These are phyloP conservation scores for Fusarium veterinarium DNA, from an alignment of 2,329 filamentous ascomycete genomes.

Conservation along the genomic window DNA sequence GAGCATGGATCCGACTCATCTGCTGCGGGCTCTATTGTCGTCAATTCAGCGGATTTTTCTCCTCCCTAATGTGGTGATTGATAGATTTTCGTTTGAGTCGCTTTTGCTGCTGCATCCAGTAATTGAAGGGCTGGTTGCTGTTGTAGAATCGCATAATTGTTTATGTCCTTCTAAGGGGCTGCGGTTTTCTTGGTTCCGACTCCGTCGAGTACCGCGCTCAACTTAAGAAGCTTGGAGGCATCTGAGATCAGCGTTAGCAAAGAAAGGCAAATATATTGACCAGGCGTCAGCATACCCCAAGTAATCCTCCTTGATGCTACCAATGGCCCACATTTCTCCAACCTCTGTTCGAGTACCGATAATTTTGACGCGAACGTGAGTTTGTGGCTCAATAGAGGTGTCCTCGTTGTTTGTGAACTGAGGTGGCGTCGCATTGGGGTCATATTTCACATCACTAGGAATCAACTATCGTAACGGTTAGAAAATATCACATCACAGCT, in stretches of 20 bases:
- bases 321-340: slow-evolving; percentile 95
- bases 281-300: slow-evolving; percentile 63
- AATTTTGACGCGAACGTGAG: slow-evolving; percentile 92
- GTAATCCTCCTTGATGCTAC: slow-evolving; percentile 91
- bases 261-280: background rate
- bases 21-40: background rate
- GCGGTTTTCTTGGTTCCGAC: slow-evolving; percentile 21
- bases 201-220: slow-evolving; percentile 27
- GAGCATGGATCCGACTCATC: background rate
- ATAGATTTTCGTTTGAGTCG: slow-evolving; percentile 1
- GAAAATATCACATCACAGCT: background rate
- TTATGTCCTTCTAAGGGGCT: slow-evolving; percentile 7
- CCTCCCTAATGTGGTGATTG: background rate
- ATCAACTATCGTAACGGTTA: slow-evolving; percentile 73
- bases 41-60: background rate
- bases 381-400: slow-evolving; percentile 91
- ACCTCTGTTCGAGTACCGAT: slow-evolving; percentile 95
- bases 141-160: background rate
- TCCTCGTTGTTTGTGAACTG: slow-evolving; percentile 97
- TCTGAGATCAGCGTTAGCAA: slow-evolving; percentile 37
- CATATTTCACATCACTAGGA: slow-evolving; percentile 90
- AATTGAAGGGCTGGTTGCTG: background rate
- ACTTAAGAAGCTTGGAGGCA: slow-evolving; percentile 46
- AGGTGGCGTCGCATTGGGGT: slow-evolving; percentile 94
- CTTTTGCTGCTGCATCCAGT: slow-evolving; percentile 2